These are phyloP conservation scores for Coriaria nepalensis DNA, from an alignment of 306 rosid species.

Conservation along the genomic window DNA sequence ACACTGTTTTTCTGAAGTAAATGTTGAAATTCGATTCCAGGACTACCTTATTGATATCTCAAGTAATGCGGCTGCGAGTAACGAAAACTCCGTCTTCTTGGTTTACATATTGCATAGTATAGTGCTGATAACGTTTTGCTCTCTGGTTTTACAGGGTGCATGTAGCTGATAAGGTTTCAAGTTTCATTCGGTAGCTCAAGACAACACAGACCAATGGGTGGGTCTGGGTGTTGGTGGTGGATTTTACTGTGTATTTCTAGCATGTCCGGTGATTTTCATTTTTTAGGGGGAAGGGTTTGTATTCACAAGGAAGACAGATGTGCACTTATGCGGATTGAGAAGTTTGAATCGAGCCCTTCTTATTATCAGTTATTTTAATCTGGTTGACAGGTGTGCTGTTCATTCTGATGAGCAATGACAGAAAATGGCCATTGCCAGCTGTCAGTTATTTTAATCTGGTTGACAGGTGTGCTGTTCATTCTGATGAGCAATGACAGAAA, in stretches of 20 bases:
- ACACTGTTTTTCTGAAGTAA: neutral
- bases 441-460: too few species aligned
- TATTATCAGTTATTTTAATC: too few species aligned
- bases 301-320: too few species aligned
- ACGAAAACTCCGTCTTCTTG: neutral
- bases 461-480: slow-evolving; percentile 26
- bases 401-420: too few species aligned
- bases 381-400: too few species aligned
- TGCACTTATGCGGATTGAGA: too few species aligned
- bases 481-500: slow-evolving; percentile 48
- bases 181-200: slow-evolving; percentile 16
- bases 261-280: too few species aligned
- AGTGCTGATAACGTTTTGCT: neutral
- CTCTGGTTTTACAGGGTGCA: slow-evolving; percentile 22
- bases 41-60: neutral
- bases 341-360: too few species aligned
- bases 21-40: neutral
- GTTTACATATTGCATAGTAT: slow-evolving; percentile 5
- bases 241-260: too few species aligned
- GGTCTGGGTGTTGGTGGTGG: too few species aligned
- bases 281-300: too few species aligned
- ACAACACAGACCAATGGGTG: neutral
- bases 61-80: neutral
- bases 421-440: slow-evolving; percentile 14
- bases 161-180: slow-evolving; percentile 18